phyloP scores from a whole-genome alignment of 2,329 filamentous ascomycete genomes.

The Fonsecaea erecta region DNA sequence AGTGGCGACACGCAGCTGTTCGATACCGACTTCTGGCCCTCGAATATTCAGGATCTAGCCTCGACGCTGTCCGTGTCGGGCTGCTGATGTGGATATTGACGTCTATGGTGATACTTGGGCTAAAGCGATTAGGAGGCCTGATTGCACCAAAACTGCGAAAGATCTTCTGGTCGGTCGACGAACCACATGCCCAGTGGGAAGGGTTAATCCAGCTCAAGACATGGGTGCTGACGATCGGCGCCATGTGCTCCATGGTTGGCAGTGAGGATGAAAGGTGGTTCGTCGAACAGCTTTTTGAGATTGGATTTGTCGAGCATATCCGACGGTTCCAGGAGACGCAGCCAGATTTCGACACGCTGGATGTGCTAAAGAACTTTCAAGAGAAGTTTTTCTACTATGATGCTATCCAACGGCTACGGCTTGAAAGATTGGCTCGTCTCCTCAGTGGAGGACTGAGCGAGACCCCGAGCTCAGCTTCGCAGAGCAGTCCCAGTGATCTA shows the following conservation, averaged over 20 bases:
- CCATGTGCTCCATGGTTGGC: conserved; percentile 28
- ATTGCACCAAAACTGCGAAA: conserved; percentile 32
- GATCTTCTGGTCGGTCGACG: conserved; percentile 18
- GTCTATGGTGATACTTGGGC: conserved; percentile 31
- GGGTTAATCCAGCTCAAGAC: conserved; percentile 27
- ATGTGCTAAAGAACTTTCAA: conserved; percentile 29
- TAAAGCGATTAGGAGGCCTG: conserved; percentile 26
- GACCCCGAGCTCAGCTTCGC: conserved; percentile 17
- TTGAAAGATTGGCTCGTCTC: conserved; percentile 27
- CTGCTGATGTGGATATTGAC: conserved; percentile 34
- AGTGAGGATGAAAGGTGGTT: conserved; percentile 32
- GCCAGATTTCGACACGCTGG: conserved; percentile 20
- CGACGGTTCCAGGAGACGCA: conserved; percentile 18
- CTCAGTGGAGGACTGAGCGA: conserved; percentile 8
- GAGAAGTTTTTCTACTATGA: conserved; percentile 36
- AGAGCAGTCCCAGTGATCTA: conserved; percentile 16
- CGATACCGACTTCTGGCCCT: conserved; percentile 28
- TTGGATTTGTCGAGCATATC: conserved; percentile 24
- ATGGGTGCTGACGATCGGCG: conserved; percentile 33
- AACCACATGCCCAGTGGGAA: conserved; percentile 21
- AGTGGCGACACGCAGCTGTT: conserved; percentile 33
- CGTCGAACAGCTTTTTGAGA: conserved; percentile 27
- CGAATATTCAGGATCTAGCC: conserved; percentile 19
- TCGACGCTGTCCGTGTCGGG: conserved; percentile 28
- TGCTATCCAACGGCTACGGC: conserved; percentile 24